Evolutionary conservation across 257 asterid species (phyloP), one percentile per base, ranked within the genome.

Genomic region (Primulina huaijiensis): DNA sequence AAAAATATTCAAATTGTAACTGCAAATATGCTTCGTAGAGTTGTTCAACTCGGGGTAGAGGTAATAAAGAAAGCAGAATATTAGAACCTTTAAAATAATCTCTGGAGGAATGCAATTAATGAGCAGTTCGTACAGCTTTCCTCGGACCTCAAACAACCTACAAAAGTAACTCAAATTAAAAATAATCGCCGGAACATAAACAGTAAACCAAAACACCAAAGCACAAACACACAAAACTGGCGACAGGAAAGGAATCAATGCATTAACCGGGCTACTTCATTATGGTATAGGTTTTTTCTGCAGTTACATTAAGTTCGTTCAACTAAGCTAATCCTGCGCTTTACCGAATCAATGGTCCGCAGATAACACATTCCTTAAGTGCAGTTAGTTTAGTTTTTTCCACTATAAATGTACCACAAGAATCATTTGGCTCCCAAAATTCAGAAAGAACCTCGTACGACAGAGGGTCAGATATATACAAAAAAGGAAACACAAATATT

Each of bases 71-170:
- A 70, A 78, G 76, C 62, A 69, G 37, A 21, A 38, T 35, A 63
- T 69, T 52, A 14, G 64, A 67, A 90, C 99, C 97, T 93, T 90
- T 56, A 90, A 72, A 65, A 93, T 82, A 60, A 90, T 81, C 71
- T 90, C 99, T 61, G 99, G 92, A 21, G 99, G 99, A 79, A 94
- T 90, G 74, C 97, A 94, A 75, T 94, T 94, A 76, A 87, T 77
- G 58, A 90, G 91, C 64, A 93, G 92, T 80, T 93, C 97, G 76
- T 90, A 94, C 64, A 94, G 80, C 85, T 89, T 91, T 67, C 97
- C 99, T 72, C 99, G 85, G 75, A 94, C 92, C 81, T 91, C 92
- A 77, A 89, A 94, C 84, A 94, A 77, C 89, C 99, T 94, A 80
- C 25, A 72, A 65, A 68, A 66, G 17, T 33, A 72, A 75, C 20